Conservation (phyloP, 2,329 filamentous ascomycete species). For the Stromatinia cepivora region DNA sequence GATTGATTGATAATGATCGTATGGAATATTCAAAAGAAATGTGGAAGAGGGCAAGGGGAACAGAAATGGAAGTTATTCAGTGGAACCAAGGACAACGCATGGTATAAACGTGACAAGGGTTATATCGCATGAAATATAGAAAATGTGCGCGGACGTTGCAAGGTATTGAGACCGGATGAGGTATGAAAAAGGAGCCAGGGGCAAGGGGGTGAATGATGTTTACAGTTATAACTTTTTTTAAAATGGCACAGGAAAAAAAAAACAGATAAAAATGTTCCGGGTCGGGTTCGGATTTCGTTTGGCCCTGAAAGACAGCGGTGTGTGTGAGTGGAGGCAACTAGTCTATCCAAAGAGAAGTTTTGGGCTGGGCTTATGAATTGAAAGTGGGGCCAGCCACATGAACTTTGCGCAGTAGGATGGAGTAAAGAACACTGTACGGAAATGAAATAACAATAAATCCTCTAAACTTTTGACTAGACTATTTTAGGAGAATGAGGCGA, state of each 20-base stretch:
- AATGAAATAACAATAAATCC: slow-evolving; percentile 6
- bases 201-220: slow-evolving; percentile 13
- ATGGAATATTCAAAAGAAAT: slow-evolving; percentile 5
- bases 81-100: slow-evolving; percentile 36
- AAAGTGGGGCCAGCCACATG: slow-evolving; percentile 22
- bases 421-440: background rate
- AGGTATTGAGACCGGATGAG: slow-evolving; percentile 22
- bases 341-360: slow-evolving; percentile 12
- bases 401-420: slow-evolving; percentile 9
- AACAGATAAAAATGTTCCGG: slow-evolving; percentile 14
- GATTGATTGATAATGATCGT: slow-evolving; percentile 20
- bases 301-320: slow-evolving; percentile 20
- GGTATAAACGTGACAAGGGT: slow-evolving; percentile 41
- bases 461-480: background rate
- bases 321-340: slow-evolving; percentile 23
- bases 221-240: slow-evolving; percentile 6
- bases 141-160: slow-evolving; percentile 24
- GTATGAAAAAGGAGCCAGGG: slow-evolving; percentile 14
- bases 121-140: slow-evolving; percentile 29
- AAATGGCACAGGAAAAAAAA: background rate
- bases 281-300: slow-evolving; percentile 18
- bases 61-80: slow-evolving; percentile 23
- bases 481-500: slow-evolving; percentile 17
- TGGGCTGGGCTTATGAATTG: slow-evolving; percentile 12
- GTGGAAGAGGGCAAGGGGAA: slow-evolving; percentile 23